A percentile compares a stretch with the other conserved stretches of the same genome.
Evolutionary conservation across 2,329 filamentous ascomycete genomes (phyloP).

Genomic region (Botrytis galanthina): DNA sequence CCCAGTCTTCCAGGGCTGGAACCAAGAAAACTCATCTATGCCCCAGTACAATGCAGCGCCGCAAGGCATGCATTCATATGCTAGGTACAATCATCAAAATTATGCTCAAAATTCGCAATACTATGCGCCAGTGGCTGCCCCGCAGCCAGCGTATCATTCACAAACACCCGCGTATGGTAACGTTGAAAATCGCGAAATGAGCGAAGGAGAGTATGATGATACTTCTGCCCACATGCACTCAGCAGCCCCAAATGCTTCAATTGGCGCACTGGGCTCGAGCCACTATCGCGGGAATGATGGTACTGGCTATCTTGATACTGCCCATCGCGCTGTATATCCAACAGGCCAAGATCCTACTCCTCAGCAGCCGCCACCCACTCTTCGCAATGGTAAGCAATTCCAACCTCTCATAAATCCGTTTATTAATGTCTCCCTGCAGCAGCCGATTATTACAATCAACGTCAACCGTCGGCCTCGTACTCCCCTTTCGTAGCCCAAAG

Average conservation of each 20-base stretch:
- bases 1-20: conserved; percentile 37
- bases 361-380: conserved; percentile 21
- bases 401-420: not conserved
- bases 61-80: conserved; percentile 29
- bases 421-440: conserved; percentile 3
- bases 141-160: conserved; percentile 14
- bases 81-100: conserved; percentile 23
- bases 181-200: conserved; percentile 73
- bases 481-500: conserved; percentile 31
- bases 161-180: conserved; percentile 23
- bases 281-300: conserved; percentile 37
- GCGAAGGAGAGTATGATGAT: conserved; percentile 63
- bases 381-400: conserved; percentile 27
- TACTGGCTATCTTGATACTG: conserved; percentile 29
- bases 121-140: conserved; percentile 15
- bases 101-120: conserved; percentile 30
- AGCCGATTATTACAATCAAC: conserved; percentile 27
- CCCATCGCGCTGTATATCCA: conserved; percentile 30
- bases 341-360: conserved; percentile 27
- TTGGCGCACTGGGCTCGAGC: conserved; percentile 24
- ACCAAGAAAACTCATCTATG: conserved; percentile 33
- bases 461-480: conserved; percentile 32
- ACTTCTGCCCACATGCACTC: conserved; percentile 30
- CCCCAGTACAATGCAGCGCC: conserved; percentile 27
- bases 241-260: conserved; percentile 21